These are phyloP conservation scores for Periconia macrospinosa DNA, from an alignment of 2,329 filamentous ascomycete species.

Conservation along the genomic window DNA sequence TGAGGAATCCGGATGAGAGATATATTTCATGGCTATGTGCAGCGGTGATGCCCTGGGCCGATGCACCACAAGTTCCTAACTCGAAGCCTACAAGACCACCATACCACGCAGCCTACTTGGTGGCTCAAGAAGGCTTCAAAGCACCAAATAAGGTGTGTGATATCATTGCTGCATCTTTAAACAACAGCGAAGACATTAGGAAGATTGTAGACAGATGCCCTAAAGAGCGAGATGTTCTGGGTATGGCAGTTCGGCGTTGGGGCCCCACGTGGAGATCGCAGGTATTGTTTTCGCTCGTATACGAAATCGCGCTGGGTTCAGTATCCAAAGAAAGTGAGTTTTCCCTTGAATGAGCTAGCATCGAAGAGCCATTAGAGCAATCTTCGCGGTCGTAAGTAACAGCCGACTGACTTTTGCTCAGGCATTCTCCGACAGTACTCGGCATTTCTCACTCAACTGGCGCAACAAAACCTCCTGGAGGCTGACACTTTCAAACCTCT, in stretches of 20 bases:
- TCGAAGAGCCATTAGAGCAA: not conserved
- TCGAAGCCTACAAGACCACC: slow-evolving; percentile 46
- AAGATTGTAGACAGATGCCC: slow-evolving; percentile 58
- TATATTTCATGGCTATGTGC: slow-evolving; percentile 78
- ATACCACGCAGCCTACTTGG: slow-evolving; percentile 57
- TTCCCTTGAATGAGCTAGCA: not conserved
- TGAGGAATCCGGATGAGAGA: slow-evolving; percentile 65
- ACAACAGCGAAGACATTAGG: slow-evolving; percentile 66
- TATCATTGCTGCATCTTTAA: slow-evolving; percentile 66
- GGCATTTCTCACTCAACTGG: slow-evolving; percentile 56
- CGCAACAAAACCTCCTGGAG: slow-evolving; percentile 54
- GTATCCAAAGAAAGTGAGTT: slow-evolving; percentile 49
- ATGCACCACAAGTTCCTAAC: slow-evolving; percentile 51
- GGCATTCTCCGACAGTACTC: slow-evolving; percentile 56
- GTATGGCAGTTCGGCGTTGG: slow-evolving; percentile 75
- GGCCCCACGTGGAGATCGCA: slow-evolving; percentile 73
- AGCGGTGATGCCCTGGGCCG: slow-evolving; percentile 74
- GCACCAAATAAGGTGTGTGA: slow-evolving; percentile 74
- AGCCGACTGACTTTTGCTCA: slow-evolving; percentile 25
- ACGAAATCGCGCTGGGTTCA: slow-evolving; percentile 56
- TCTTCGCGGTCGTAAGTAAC: not conserved
- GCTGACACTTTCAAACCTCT: slow-evolving; percentile 53
- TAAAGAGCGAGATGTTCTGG: slow-evolving; percentile 64
- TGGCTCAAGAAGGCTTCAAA: slow-evolving; percentile 77
- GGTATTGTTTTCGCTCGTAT: slow-evolving; percentile 67